Evolutionary conservation across 371 early-diverging fungal genomes (phyloP).

Genomic region (Mortierella sp.): DNA sequence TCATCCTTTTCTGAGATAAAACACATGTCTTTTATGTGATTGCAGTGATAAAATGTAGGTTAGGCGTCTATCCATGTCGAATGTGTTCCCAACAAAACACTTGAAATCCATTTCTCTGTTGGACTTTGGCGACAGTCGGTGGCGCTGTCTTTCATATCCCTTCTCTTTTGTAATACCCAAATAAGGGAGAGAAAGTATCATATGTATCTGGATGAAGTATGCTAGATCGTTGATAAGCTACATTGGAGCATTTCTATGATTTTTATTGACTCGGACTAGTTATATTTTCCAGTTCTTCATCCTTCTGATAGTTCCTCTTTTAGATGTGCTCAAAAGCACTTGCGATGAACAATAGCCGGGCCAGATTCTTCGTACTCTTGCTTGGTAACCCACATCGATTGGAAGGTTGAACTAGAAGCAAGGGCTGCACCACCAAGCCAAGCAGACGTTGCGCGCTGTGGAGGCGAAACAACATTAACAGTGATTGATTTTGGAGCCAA

Average conservation of each 20-base stretch:
- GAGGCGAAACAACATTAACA: slow-evolving; percentile 95
- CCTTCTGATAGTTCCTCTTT: neutral
- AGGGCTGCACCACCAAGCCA: slow-evolving; percentile 98
- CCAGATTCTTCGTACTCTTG: slow-evolving; percentile 98
- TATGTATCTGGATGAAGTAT: neutral
- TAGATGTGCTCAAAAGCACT: slow-evolving; percentile 87
- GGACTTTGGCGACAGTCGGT: no score
- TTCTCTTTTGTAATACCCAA: no score
- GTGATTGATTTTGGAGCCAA: slow-evolving; percentile 88
- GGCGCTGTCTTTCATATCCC: no score
- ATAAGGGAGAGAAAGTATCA: no score
- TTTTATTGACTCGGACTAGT: neutral
- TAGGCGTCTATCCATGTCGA: no score
- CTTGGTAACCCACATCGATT: slow-evolving; percentile 72
- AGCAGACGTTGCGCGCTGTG: slow-evolving; percentile 95
- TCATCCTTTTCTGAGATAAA: no score
- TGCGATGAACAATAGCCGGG: slow-evolving; percentile 97
- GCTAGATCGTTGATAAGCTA: neutral
- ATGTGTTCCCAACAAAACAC: no score
- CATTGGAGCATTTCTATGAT: neutral
- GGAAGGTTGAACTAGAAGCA: slow-evolving; percentile 80
- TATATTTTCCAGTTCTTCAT: neutral
- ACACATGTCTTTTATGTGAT: no score
- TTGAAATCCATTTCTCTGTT: no score
- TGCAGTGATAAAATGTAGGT: no score